Conservation (phyloP, 2,329 filamentous ascomycete species). For the Phoma sp. region DNA sequence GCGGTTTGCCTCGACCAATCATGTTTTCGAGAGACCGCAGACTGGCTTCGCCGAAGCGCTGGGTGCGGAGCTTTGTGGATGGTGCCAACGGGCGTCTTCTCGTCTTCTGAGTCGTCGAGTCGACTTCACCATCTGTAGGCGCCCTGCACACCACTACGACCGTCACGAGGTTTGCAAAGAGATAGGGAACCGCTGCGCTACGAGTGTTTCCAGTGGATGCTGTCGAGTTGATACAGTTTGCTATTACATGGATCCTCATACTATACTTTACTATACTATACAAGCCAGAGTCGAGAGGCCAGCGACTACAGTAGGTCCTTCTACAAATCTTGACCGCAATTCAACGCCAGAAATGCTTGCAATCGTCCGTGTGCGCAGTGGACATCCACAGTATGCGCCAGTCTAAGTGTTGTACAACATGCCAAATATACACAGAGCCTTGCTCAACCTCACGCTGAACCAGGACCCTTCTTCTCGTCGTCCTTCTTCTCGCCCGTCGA, state of each 20-base stretch:
- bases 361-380: conserved; percentile 21
- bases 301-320: conserved; percentile 25
- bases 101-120: not conserved
- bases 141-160: not conserved
- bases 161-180: not conserved
- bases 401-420: conserved; percentile 22
- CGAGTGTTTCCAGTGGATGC: no score
- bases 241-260: conserved; percentile 18
- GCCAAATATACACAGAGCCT: conserved; percentile 10
- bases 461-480: conserved; percentile 42
- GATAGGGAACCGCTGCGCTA: conserved; percentile 13
- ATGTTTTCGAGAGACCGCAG: conserved; percentile 5
- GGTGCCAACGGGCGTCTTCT: not conserved
- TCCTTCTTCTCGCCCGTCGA: conserved; percentile 30
- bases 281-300: conserved; percentile 47
- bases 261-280: conserved; percentile 32
- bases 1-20: conserved; percentile 29
- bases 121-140: not conserved
- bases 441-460: conserved; percentile 30
- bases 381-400: conserved; percentile 25
- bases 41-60: conserved; percentile 21
- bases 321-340: conserved; percentile 26
- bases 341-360: conserved; percentile 42
- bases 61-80: conserved; percentile 12
- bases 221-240: not conserved